These are phyloP conservation scores for Metarhizium sp. DNA, from an alignment of 2,329 filamentous ascomycete genomes.

Conservation along the genomic window DNA sequence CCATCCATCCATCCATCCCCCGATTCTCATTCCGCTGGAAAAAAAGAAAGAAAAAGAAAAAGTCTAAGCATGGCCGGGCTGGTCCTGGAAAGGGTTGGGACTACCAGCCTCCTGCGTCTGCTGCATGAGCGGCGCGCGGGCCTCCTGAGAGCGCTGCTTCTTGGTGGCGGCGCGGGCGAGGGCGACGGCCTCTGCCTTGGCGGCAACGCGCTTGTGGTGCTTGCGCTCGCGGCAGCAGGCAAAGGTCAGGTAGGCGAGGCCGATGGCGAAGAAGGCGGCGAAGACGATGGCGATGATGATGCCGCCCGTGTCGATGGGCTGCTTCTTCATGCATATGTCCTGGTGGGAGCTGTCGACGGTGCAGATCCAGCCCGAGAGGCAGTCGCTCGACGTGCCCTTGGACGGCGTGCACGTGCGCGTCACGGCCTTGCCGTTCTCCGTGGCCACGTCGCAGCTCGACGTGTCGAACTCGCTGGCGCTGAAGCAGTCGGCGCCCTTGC, in stretches of 20 bases:
- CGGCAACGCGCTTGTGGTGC: constrained; percentile 31
- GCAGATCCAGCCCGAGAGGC: constrained; percentile 36
- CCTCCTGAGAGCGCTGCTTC: constrained; percentile 28
- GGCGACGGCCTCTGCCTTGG: constrained; percentile 39
- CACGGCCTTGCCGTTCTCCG: constrained; percentile 24
- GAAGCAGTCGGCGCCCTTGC: constrained; percentile 22
- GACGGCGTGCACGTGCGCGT: constrained; percentile 31
- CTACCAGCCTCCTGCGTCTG: constrained; percentile 15
- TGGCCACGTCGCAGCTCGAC: constrained; percentile 29
- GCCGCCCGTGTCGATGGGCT: constrained; percentile 31
- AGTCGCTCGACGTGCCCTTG: constrained; percentile 24
- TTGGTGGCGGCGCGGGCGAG: constrained; percentile 38
- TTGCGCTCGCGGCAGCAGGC: constrained; percentile 42
- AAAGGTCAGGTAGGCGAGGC: constrained; percentile 34
- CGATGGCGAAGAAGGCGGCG: constrained; percentile 26
- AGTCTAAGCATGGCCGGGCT: constrained; percentile 5
- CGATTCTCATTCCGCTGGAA: too few relatives aligned
- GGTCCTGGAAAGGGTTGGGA: constrained; percentile 29
- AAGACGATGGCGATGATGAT: constrained; percentile 41
- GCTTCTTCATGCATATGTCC: constrained; percentile 30
- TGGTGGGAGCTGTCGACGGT: constrained; percentile 24
- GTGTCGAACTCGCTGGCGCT: constrained; percentile 24
- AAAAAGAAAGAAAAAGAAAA: too few relatives aligned
- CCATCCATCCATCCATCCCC: too few relatives aligned
- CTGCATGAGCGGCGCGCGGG: constrained; percentile 27